A percentile compares a stretch with the other conserved stretches of the same genome.
phyloP scores from a whole-genome alignment of 192 early-diverging fungal species.

The Mortierella antarctica region DNA sequence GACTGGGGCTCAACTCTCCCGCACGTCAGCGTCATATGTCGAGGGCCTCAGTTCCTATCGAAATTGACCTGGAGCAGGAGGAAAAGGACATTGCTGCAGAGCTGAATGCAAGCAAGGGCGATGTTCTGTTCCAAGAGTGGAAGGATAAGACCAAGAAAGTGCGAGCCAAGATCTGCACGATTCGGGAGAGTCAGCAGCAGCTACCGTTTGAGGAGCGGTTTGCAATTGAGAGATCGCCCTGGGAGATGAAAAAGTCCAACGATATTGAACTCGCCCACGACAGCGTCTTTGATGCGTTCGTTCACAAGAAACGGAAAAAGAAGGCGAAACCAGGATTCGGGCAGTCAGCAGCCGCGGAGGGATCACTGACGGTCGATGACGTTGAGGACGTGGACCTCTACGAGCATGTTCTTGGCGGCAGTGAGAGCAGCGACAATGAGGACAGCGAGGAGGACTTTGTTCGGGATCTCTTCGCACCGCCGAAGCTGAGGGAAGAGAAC shows the following conservation, averaged over 20 bases:
- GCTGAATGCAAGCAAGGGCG: conserved; percentile 66
- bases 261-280: conserved; percentile 58
- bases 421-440: conserved; percentile 41
- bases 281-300: conserved; percentile 28
- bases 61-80: conserved; percentile 57
- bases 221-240: conserved; percentile 62
- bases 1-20: conserved; percentile 6
- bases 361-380: conserved; percentile 10
- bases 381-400: conserved; percentile 24
- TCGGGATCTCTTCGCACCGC: conserved; percentile 47
- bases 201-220: conserved; percentile 67
- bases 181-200: conserved; percentile 55
- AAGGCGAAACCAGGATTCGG: conserved; percentile 26
- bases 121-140: conserved; percentile 64
- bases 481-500: conserved; percentile 30
- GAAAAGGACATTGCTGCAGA: conserved; percentile 56
- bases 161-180: conserved; percentile 55
- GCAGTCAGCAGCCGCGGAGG: not conserved
- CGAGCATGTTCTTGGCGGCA: conserved; percentile 51
- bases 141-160: conserved; percentile 64
- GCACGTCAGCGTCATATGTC: conserved; percentile 30
- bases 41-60: conserved; percentile 33
- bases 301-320: conserved; percentile 32
- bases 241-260: conserved; percentile 69
- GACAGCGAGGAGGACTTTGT: conserved; percentile 55